Conservation (phyloP, 2,329 filamentous ascomycete genomes). For the Colletotrichum sp. region DNA sequence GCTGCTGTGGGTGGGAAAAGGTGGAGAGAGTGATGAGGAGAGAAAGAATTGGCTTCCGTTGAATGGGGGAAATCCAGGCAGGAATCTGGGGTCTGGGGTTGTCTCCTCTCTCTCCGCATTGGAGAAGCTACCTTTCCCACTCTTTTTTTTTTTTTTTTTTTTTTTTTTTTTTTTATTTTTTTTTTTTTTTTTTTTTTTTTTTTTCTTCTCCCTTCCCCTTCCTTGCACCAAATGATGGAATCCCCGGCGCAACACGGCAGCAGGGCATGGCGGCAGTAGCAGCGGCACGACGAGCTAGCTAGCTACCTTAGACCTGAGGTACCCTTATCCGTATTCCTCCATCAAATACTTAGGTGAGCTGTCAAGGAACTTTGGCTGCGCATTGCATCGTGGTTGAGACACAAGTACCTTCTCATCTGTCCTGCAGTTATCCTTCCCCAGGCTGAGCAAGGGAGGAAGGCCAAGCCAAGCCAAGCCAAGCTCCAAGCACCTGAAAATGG, state of each 20-base stretch:
- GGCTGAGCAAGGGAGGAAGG: not conserved
- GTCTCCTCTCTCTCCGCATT: slow-evolving; percentile 47
- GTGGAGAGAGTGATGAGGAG: slow-evolving; percentile 25
- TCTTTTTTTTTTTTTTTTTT: not conserved
- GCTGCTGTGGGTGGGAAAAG: slow-evolving; percentile 33
- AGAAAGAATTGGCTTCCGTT: slow-evolving; percentile 27
- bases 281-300: not conserved
- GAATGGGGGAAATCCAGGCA: slow-evolving; percentile 20
- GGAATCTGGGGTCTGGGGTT: slow-evolving; percentile 27
- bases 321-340: not conserved
- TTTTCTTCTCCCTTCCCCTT: not conserved
- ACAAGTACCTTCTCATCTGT: not conserved
- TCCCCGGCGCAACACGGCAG: not conserved
- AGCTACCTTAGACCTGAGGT: not conserved
- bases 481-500: not conserved
- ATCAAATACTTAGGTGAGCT: not conserved
- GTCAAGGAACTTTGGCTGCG: not conserved
- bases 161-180: too few species aligned
- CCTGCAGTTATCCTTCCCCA: not conserved
- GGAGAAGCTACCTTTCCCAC: slow-evolving; percentile 30
- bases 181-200: too few species aligned
- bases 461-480: not conserved
- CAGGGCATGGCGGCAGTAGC: not conserved
- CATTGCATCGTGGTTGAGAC: not conserved
- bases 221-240: not conserved